Base-by-base conservation (phyloP, 371 early-diverging fungal species). In the Gilbertella persicaria region DNA sequence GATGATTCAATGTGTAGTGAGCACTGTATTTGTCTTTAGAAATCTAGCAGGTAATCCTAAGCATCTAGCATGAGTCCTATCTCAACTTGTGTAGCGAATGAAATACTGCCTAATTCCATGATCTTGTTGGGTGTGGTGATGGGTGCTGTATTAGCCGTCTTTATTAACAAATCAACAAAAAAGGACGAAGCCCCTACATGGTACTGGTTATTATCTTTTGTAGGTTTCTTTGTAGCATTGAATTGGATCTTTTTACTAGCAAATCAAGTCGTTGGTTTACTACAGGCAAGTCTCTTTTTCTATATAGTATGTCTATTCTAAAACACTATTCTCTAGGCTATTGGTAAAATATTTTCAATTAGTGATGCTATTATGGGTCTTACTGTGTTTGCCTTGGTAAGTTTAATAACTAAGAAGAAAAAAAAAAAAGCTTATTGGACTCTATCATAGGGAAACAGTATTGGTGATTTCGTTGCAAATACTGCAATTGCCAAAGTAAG, bases 381-480 rank as follows among this genome's bases (percentile, higher is more conserved):
- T 56, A 92, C 94, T 0, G 69, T 93, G 4, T 89, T 93, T 72
- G 93, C 91, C 4, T 71, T 91, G 73, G 88, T 85, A 70, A 57
- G 26, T n/a, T n/a, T n/a, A n/a, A n/a, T n/a, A n/a, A n/a, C n/a
- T n/a, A n/a, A n/a, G n/a, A n/a, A n/a, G n/a, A n/a, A 16, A 17
- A 21, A 13, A n/a, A 25, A 55, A 37, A 35, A 48, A 19, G 14
- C 20, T 35, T 40, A 28, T 28, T 28, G 4, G 4, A 28, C 35
- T 30, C 36, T 9, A 33, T 47, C 25, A 67, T 56, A 85, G 84
- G 93, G 93, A 9, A 91, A 92, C 62, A 89, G 90, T 50, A 61
- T 92, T 26, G 93, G 93, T 21, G 94, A 93, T 53, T 74, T 93
- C 37, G 87, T 91, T 5, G 85, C 93, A 1, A 91, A 93, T 54